A percentile compares a stretch with the other conserved stretches of the same genome.
phyloP scores from a whole-genome alignment of 192 early-diverging fungal species.

The Chytriomyces sp. region DNA sequence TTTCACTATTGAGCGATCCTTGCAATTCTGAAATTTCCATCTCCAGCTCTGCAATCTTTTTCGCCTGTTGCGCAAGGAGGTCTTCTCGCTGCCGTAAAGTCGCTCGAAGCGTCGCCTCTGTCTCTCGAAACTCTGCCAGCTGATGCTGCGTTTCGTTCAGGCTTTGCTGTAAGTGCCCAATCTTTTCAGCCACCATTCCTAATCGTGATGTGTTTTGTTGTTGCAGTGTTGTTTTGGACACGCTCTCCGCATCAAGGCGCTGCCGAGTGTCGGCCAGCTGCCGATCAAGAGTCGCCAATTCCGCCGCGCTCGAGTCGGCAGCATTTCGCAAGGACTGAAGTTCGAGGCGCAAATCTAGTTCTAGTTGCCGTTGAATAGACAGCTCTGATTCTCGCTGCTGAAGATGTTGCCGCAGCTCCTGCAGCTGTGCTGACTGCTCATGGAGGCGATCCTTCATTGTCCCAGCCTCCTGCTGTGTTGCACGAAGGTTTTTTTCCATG shows the following conservation, averaged over 20 bases:
- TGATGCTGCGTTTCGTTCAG: constrained; percentile 49
- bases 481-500: constrained; percentile 16
- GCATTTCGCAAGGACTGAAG: constrained; percentile 25
- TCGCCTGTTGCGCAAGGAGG: constrained; percentile 34
- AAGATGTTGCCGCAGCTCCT: constrained; percentile 24
- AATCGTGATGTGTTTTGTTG: constrained; percentile 46
- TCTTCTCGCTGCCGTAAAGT: constrained; percentile 43
- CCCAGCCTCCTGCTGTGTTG: constrained; percentile 23
- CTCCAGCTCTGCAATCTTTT: constrained; percentile 28
- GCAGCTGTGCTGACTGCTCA: constrained; percentile 13
- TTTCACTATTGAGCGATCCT: constrained; percentile 27
- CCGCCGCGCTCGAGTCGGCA: background rate
- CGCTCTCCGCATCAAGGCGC: constrained; percentile 37
- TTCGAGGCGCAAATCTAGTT: constrained; percentile 18
- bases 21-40: constrained; percentile 26
- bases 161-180: constrained; percentile 42
- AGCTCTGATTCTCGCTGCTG: constrained; percentile 23
- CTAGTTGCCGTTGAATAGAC: background rate
- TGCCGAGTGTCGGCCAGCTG: constrained; percentile 26
- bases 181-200: constrained; percentile 46
- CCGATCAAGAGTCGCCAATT: constrained; percentile 25
- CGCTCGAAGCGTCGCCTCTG: constrained; percentile 34
- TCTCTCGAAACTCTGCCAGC: constrained; percentile 39
- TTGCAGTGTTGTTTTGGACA: constrained; percentile 35
- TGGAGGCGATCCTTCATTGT: constrained; percentile 28